phyloP scores from a whole-genome alignment of 768 basidiomycete genomes.

The Exsudoporus frostii region DNA sequence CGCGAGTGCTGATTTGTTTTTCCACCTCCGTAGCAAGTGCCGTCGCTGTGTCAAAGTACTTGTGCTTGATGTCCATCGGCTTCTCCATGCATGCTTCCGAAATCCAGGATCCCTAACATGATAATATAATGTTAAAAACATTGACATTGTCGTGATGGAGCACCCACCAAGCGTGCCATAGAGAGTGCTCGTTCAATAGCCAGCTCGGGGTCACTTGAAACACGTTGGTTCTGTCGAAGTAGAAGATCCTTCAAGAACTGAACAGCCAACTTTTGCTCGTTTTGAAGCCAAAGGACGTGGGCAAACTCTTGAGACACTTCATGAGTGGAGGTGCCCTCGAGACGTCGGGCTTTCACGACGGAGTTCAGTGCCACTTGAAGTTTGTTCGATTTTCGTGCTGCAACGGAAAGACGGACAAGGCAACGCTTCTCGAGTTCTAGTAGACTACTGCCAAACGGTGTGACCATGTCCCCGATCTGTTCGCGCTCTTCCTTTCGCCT shows the following conservation, averaged over 20 bases:
- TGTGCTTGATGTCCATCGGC: constrained; percentile 61
- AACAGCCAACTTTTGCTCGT: constrained; percentile 82
- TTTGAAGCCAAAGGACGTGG: constrained; percentile 83
- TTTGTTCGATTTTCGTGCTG: constrained; percentile 65
- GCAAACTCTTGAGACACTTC: constrained; percentile 79
- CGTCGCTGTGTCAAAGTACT: constrained; percentile 70
- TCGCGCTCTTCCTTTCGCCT: constrained; percentile 68
- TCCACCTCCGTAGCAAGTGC: constrained; percentile 26
- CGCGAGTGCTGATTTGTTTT: constrained; percentile 18
- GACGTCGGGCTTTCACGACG: constrained; percentile 66
- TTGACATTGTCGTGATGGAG: background rate
- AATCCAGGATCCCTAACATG: constrained; percentile 80
- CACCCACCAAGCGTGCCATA: constrained; percentile 63
- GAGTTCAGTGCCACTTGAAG: constrained; percentile 86
- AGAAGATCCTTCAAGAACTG: constrained; percentile 54
- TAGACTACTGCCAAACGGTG: constrained; percentile 50
- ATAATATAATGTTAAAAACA: background rate
- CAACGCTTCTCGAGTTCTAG: constrained; percentile 63
- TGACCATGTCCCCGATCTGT: constrained; percentile 68
- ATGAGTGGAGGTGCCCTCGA: constrained; percentile 46
- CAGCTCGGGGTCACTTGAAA: constrained; percentile 11
- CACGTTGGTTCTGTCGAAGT: constrained; percentile 11
- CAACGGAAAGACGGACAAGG: constrained; percentile 66
- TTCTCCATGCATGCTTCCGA: constrained; percentile 82
- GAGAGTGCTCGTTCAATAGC: constrained; percentile 39